Evolutionary conservation across 2,329 filamentous ascomycete genomes (phyloP), one percentile per base, ranked within the genome.

Genomic region (Fusarium sp.): DNA sequence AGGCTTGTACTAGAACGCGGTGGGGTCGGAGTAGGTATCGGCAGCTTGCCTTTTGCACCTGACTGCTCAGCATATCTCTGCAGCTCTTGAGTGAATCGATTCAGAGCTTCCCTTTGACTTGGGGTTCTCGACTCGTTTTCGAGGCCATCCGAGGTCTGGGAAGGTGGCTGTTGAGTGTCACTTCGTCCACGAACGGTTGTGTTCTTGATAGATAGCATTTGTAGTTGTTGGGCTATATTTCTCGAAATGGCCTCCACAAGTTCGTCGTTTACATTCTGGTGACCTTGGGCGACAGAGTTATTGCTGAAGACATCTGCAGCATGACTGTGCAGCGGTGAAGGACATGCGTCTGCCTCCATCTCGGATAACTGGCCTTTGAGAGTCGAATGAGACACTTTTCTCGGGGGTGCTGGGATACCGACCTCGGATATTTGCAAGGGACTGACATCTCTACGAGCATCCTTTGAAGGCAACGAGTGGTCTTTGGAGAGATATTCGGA

Each of bases 161-260:
- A 48, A n/a, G 39, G 67, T 3, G 63, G 58, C 17, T 55, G 48
- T 35, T 56, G 47, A 1, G 41, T 30, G 11, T 20, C 17, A 20
- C 45, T 53, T n/a, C 35, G 59, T 12, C 30, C 30, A 26, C 35
- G 30, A 30, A 35, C 44, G 24, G 47, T 13, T 39, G 50, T 35
- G 17, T 67, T 62, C 36, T 72, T 75, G 10, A 84, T 61, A 8
- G 81, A 82, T 45, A 84, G 81, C 36, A 87, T 68, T 4, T 82
- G 84, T 51, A 83, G 73, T 60, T 88, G 86, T 63, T 88, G 85
- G 11, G 81, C 81, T 38, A 88, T 79, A 47, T 81, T 84, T 59
- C 85, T 83, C 26, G 83, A 83, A 47, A 87, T 84, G 9, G 85
- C 83, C 64, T 86, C 83, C 69, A 85, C 83, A 20, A 84, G 81